Evolutionary conservation across 1,139 yeast genomes (phyloP).

Genomic region (Zygotorulaspora mrakii): DNA sequence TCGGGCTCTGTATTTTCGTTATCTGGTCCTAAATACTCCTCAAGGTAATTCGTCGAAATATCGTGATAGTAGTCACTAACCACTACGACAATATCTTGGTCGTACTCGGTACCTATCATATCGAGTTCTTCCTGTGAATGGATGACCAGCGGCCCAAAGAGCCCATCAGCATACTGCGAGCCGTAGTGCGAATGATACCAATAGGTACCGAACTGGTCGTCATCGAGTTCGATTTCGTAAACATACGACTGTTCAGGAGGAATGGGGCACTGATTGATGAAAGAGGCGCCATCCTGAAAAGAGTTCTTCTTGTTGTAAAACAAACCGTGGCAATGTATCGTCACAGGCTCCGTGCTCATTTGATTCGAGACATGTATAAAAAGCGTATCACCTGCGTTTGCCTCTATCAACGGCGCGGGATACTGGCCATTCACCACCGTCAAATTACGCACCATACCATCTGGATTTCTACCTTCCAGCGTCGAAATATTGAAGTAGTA

Average conservation of each 20-base stretch:
- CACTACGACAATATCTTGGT: constrained; percentile 47
- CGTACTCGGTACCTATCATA: constrained; percentile 42
- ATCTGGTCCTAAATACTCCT: constrained; percentile 40
- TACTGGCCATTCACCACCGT: constrained; percentile 50
- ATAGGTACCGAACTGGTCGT: constrained; percentile 52
- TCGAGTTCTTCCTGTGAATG: constrained; percentile 40
- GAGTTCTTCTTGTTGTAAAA: constrained; percentile 45
- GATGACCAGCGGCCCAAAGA: constrained; percentile 53
- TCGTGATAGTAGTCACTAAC: constrained; percentile 52
- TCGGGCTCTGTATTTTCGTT: constrained; percentile 54
- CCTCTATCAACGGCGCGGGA: constrained; percentile 44
- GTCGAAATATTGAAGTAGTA: constrained; percentile 21
- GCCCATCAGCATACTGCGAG: constrained; percentile 57
- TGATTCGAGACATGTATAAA: constrained; percentile 46
- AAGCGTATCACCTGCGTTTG: constrained; percentile 46
- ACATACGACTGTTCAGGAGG: constrained; percentile 49
- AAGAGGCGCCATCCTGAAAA: constrained; percentile 58
- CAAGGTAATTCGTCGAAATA: constrained; percentile 39
- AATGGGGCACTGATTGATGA: constrained; percentile 59
- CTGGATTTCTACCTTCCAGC: constrained; percentile 27
- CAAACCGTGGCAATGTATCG: constrained; percentile 58
- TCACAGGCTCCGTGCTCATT: constrained; percentile 45
- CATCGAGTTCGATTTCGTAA: constrained; percentile 49
- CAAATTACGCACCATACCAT: constrained; percentile 35
- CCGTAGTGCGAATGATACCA: constrained; percentile 63